Base-by-base conservation (phyloP, 108 stramenopile species). In the Cyclostephanos tholiformis region DNA sequence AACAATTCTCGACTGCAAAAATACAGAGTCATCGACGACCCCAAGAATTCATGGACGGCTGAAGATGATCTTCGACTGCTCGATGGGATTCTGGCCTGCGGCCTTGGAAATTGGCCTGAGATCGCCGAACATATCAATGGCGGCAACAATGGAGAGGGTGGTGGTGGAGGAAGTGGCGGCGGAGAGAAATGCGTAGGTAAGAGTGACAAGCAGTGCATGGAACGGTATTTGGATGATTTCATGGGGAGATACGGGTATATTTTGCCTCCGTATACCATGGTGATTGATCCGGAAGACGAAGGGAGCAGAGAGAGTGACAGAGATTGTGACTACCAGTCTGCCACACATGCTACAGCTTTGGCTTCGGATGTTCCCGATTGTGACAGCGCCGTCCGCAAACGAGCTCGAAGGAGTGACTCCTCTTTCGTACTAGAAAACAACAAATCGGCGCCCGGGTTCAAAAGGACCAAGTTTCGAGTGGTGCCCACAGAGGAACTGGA, bases 121-220 rank as follows among this genome's bases (percentile, higher is more conserved):
- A 90, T 96, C 65, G 76, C 95, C 0, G 95, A 96, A 62, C 86
- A 89, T 48, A 79, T 96, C 11, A 71, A 75, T 52, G 59, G 59
- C 26, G 19, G 29, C 59, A 39, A 16, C 29, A 25, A 16, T 19
- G 92, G 95, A 43, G 78, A 67, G 7, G 70, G 82, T 62, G 85
- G 89, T 0, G 82, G 63, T 22, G 59, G 59, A 35, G 19, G n/a
- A 16, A 60, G n/a, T 39, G 35, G 35, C 16, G 58, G 30, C 22
- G 59, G 53, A 53, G 30, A 48, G 6, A 14, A 32, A 13, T 22
- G 46, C 67, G 9, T 65, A 60, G 41, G 79, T 6, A 96, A 96
- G 64, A 93, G 88, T 8, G 84, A 92, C 65, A 91, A 89, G 52
- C 87, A 86, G 69, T 96, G 95, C 74, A 96, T 96, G 95, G 93